Percentiles rank a stretch among this genome's conserved stretches.
Conservation (phyloP, 2,329 filamentous ascomycete species). For the Chaetomium sp. region DNA sequence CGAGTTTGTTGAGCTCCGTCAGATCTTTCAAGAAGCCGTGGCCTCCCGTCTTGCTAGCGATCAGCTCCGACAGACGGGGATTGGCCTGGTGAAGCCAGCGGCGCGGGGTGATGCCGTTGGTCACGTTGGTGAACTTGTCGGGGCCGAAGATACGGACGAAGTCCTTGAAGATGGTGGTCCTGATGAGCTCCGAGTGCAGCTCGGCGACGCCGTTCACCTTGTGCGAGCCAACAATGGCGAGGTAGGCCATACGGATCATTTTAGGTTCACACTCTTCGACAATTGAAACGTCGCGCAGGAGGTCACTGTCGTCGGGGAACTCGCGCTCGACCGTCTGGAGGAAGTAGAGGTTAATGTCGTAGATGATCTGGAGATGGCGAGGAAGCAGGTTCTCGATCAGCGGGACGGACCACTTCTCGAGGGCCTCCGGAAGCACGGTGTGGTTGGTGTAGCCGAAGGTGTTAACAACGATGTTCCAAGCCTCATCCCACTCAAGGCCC, state of each 20-base stretch:
- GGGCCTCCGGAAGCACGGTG: conserved; percentile 91
- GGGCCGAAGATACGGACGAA: conserved; percentile 93
- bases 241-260: conserved; percentile 96
- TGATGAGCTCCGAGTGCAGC: conserved; percentile 95
- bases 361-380: conserved; percentile 94
- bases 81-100: conserved; percentile 98
- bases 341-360: conserved; percentile 96
- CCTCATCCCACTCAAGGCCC: conserved; percentile 88
- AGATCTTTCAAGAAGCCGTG: conserved; percentile 88
- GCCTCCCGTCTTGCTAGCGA: conserved; percentile 84
- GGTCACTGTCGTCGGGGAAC: conserved; percentile 86
- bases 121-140: conserved; percentile 98
- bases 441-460: conserved; percentile 98
- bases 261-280: conserved; percentile 96
- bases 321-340: conserved; percentile 85
- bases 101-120: conserved; percentile 94
- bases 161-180: conserved; percentile 99
- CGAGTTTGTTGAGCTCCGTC: conserved; percentile 81
- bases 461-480: conserved; percentile 77
- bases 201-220: conserved; percentile 99
- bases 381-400: conserved; percentile 90
- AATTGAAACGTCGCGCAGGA: conserved; percentile 87
- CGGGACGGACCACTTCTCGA: conserved; percentile 98
- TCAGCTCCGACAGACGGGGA: conserved; percentile 85
- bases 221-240: conserved; percentile 95